These are phyloP conservation scores for Seminavis robusta DNA, from an alignment of 108 stramenopile genomes.

Conservation along the genomic window DNA sequence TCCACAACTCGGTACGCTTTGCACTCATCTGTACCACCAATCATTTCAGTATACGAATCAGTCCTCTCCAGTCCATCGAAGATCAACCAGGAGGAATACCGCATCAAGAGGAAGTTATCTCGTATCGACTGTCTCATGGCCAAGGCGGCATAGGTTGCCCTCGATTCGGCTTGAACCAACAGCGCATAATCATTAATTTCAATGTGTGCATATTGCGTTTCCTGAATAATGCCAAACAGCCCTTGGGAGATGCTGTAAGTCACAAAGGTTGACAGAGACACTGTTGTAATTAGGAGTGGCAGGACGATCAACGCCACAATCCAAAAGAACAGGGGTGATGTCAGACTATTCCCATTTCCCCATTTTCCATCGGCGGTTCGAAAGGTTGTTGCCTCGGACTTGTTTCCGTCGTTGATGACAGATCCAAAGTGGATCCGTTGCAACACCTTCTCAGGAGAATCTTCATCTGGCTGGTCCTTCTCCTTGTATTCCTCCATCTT, in stretches of 20 bases:
- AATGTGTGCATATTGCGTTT: constrained; percentile 19
- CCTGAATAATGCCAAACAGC: constrained; percentile 16
- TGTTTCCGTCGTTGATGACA: too few species aligned
- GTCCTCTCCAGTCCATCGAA: constrained; percentile 35
- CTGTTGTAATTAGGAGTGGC: constrained; percentile 32
- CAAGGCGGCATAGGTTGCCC: constrained; percentile 7
- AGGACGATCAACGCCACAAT: constrained; percentile 34
- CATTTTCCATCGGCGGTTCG: too few species aligned
- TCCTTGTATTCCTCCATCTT: too few species aligned
- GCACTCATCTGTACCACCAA: constrained; percentile 40
- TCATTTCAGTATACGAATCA: constrained; percentile 24
- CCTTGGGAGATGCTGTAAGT: constrained; percentile 10
- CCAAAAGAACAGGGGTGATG: constrained; percentile 45
- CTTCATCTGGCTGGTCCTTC: too few species aligned
- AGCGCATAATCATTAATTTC: constrained; percentile 15
- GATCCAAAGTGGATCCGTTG: too few species aligned
- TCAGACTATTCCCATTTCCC: too few species aligned
- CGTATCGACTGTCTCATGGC: constrained; percentile 15
- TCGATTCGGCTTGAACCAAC: neutral
- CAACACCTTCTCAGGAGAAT: too few species aligned
- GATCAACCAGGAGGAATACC: constrained; percentile 42
- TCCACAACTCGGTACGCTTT: constrained; percentile 12
- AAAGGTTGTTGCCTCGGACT: too few species aligned
- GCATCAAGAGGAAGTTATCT: constrained; percentile 33
- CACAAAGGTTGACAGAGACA: constrained; percentile 25